Evolutionary conservation across 2,329 filamentous ascomycete genomes (phyloP), one percentile per base, ranked within the genome.

Genomic region (Colletotrichum incanum): DNA sequence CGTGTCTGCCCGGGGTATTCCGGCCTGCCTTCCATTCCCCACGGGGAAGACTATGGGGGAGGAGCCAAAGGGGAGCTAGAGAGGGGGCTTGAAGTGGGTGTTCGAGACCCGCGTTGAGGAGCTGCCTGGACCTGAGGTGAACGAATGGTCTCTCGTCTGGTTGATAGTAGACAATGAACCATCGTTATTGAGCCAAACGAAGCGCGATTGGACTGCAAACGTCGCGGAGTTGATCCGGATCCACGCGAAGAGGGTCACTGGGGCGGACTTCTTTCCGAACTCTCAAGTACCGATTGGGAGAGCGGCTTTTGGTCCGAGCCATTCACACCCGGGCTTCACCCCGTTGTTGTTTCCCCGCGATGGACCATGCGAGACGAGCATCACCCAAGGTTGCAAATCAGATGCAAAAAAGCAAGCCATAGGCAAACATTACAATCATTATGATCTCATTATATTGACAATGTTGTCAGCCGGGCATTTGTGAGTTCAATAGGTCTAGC

Each of bases 401-500:
- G 28, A 45, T 45, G 5, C 26, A 45, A 28, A 43, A 28, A 63
- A 39, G 20, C 26, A 67, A 71, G 43, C n/a, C 37, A 34, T 26
- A 12, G 47, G 47, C 60, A 39, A 62, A 39, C 41, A 9, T 3
- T 31, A 16, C 18, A 39, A 50, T n/a, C 41, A 54, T 56, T 39
- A 34, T 58, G 41, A 62, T 60, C 67, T 63, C 52, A 60, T 55
- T 50, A 9, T 11, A 16, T 23, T 49, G 37, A 45, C 16, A 50
- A 62, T 62, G 6, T 63, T 39, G 49, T 74, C 61, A 77, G 16
- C 75, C 75, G 3, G 77, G 77, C 77, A 79, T 78, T 45, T 78
- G 76, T 20, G 77, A 78, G 37, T 78, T 76, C 34, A 79, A 62
- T 11, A 75, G 73, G 31, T 77, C 77, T 55, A 79, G 64, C 37